These are phyloP conservation scores for Aotearoamyces nothofagi DNA, from an alignment of 2,329 filamentous ascomycete species.

Conservation along the genomic window DNA sequence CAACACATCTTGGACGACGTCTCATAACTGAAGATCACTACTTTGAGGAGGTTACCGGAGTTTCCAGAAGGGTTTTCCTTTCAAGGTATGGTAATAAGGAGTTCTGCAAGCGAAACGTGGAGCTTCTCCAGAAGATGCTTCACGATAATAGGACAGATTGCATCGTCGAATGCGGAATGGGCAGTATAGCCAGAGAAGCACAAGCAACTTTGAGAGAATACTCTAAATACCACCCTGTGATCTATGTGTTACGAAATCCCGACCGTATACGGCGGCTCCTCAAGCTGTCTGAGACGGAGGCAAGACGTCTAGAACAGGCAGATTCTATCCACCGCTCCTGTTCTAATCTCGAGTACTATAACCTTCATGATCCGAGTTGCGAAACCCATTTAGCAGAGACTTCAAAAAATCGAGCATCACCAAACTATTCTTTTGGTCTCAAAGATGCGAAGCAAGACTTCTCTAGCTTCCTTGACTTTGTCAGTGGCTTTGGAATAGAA, in stretches of 20 bases:
- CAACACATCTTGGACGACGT: constrained; percentile 51
- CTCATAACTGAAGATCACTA: constrained; percentile 54
- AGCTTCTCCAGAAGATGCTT: constrained; percentile 44
- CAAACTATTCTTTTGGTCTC: constrained; percentile 29
- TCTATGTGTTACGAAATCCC: constrained; percentile 53
- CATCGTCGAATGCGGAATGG: constrained; percentile 57
- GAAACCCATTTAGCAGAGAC: constrained; percentile 22
- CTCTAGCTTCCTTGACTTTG: constrained; percentile 39
- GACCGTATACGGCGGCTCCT: constrained; percentile 40
- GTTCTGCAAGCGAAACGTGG: constrained; percentile 47
- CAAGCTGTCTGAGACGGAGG: constrained; percentile 26
- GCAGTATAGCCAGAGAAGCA: constrained; percentile 26
- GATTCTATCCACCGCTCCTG: constrained; percentile 29
- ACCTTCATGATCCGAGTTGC: constrained; percentile 26
- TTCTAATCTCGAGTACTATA: constrained; percentile 55
- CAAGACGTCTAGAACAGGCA: constrained; percentile 25
- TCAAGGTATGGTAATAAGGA: constrained; percentile 43
- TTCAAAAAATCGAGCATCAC: constrained; percentile 25
- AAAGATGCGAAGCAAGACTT: constrained; percentile 43
- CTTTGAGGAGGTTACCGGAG: constrained; percentile 49
- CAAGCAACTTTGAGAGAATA: constrained; percentile 45
- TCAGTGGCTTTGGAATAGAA: constrained; percentile 35
- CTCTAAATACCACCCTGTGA: constrained; percentile 48
- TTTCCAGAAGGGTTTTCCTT: constrained; percentile 47
- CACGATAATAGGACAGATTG: constrained; percentile 40